Base-by-base conservation (phyloP, 352 stramenopile genomes). In the Lagenidium sp. region DNA sequence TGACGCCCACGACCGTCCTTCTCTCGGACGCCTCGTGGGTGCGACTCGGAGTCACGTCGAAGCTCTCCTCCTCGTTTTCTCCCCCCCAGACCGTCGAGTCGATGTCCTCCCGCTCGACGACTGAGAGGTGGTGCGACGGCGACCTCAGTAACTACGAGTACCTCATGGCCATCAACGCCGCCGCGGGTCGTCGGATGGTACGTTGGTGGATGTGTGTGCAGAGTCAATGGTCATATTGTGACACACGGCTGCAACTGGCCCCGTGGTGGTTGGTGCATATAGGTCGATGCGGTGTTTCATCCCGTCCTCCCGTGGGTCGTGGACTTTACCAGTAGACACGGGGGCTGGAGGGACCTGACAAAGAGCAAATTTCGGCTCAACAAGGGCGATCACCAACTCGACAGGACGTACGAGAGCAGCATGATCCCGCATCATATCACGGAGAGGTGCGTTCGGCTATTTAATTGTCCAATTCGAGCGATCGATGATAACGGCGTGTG, bases 261-360 rank as follows among this genome's bases (percentile, higher is more conserved):
- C n/a, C n/a, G n/a, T n/a, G n/a, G n/a, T n/a, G n/a, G n/a, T n/a
- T n/a, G 5, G 29, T 28, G 5, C 40, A 22, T 34, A 10, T n/a
- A 87, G 70, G 57, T 84, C 13, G 71, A 85, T 44, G 60, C 67
- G 20, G 65, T 75, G 10, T 95, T 95, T 48, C 92, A 98, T 53
- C 85, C 91, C 0, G 85, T 98, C 23, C 42, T 98, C n/a, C 95
- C 95, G 1, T 98, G 95, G 95, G 91, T 98, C 8, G 95, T 85
- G 10, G 87, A 98, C 57, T 97, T 98, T 47, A 76, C 55, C 4
- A 49, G 46, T 3, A 56, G 47, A 4, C 47, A 54, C 26, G 60
- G 58, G 24, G 76, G 84, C 18, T 96, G 86, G 80, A 70, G 93
- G 18, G 88, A 97, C 45, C 55, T 98, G 12, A 69, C 55, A 13